Percentiles rank a stretch among this genome's conserved stretches.
phyloP scores from a whole-genome alignment of 139 green algal species.

The Coccomyxa sp. region DNA sequence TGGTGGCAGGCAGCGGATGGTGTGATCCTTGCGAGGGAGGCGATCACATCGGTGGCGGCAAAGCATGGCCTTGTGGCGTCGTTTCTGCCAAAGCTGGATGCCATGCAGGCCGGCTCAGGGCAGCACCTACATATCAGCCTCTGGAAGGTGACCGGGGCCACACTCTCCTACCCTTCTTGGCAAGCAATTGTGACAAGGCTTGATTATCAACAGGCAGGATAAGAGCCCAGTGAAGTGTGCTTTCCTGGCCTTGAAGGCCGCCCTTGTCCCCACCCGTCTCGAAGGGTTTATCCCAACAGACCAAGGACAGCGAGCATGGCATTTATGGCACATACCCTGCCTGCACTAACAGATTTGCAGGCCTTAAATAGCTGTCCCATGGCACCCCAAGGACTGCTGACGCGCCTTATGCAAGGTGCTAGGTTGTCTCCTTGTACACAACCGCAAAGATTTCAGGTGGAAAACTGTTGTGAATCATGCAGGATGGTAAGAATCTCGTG shows the following conservation, averaged over 20 bases:
- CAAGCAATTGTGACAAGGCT: neutral
- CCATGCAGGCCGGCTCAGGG: constrained; percentile 36
- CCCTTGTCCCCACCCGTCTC: neutral
- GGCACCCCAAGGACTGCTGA: neutral
- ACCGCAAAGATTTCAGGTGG: neutral
- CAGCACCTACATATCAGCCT: constrained; percentile 61
- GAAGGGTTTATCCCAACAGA: neutral
- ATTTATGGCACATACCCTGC: neutral
- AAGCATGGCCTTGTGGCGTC: constrained; percentile 33
- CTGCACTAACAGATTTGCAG: neutral
- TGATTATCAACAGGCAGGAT: neutral
- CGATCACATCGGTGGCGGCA: constrained; percentile 24
- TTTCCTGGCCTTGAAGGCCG: neutral
- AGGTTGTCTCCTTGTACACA: too few relatives aligned
- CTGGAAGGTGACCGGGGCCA: constrained; percentile 20
- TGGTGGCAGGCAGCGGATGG: constrained; percentile 34
- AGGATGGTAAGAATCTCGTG: neutral
- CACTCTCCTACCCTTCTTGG: neutral
- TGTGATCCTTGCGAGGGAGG: constrained; percentile 46
- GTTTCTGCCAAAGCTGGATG: constrained; percentile 52
- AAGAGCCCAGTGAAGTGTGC: neutral
- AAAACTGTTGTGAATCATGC: neutral
- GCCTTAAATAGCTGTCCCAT: neutral
- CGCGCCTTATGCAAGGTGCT: too few relatives aligned
- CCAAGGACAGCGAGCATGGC: neutral